Base-by-base conservation (phyloP, 164 flowering plant genomes). In the Aristolochia californica region DNA sequence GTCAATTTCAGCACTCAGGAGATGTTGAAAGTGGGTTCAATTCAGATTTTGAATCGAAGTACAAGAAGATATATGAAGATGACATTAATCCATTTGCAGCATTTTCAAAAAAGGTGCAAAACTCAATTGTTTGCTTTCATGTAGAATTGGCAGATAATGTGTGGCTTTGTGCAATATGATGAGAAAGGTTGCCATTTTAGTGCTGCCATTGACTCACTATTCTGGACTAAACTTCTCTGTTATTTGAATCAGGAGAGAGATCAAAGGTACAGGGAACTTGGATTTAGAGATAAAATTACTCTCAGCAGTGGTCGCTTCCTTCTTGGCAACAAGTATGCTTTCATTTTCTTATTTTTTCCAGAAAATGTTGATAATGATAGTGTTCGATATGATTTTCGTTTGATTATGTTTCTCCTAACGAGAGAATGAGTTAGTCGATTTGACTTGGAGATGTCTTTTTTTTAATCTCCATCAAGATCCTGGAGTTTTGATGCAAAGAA, bases 11-110 rank as follows among this genome's bases (percentile, higher is more conserved):
- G 99, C 71, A 72, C 64, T 71, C 75, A 18, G 98, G 86, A 66
- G 99, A 94, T 70, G 61, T 90, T 56, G 99, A 94, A 75, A 81
- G 99, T 75, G 99, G 99, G 50, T 88, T 84, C 70, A 75, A 76
- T 60, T 90, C 99, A 43, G 99, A 94, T 76, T 86, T 88, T 27
- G 99, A 94, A 72, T 86, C 96, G 43, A 94, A 94, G 73, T 94
- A 94, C 76, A 94, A 88, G 78, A 94, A 90, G 66, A 88, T 94
- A 48, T 90, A 94, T 48, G 99, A 94, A 64, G 99, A 94, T 69
- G 99, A 86, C 67, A 94, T 94, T 61, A 94, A 94, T 75, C 99
- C 99, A 28, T 94, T 94, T 78, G 96, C 96, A n/a, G 99, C 99
- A 51, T 94, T 94, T 73, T 94, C 99, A 0, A 90, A 81, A 68